Evolutionary conservation across 495 filamentous ascomycete species (phyloP).

Genomic region (Penicillium atrosanguineum): DNA sequence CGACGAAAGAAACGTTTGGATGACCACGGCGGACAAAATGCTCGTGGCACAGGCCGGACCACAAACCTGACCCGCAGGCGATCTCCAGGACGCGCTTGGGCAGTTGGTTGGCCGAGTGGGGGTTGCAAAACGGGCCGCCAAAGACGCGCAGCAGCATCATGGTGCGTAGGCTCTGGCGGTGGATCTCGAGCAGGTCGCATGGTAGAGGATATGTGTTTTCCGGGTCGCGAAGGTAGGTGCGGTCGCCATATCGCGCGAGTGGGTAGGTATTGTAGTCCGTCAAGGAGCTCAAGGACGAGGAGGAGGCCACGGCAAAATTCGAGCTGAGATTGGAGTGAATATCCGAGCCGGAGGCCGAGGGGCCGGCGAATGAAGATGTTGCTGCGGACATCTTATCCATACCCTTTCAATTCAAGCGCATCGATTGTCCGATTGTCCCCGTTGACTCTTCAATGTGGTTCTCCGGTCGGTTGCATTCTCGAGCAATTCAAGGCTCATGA

Average conservation of each 20-base stretch:
- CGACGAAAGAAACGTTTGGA: constrained; percentile 67
- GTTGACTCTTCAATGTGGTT: constrained; percentile 21
- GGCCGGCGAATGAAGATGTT: constrained; percentile 24
- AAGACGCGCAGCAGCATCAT: constrained; percentile 78
- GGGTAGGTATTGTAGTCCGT: constrained; percentile 54
- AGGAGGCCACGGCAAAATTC: constrained; percentile 37
- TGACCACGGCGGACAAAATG: constrained; percentile 65
- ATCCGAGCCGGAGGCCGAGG: constrained; percentile 37
- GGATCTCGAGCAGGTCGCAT: constrained; percentile 82
- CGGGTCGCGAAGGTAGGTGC: constrained; percentile 76
- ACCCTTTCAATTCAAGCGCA: constrained; percentile 17
- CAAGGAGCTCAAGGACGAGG: constrained; percentile 36
- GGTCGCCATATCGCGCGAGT: constrained; percentile 70
- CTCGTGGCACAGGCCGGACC: constrained; percentile 82
- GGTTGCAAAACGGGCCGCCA: constrained; percentile 74
- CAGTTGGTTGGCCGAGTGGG: constrained; percentile 58
- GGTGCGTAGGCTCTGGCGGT: constrained; percentile 82
- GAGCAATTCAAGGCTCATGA: constrained; percentile 24
- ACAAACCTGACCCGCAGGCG: constrained; percentile 84
- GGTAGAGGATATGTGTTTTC: constrained; percentile 78
- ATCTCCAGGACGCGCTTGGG: constrained; percentile 80
- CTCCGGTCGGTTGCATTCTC: constrained; percentile 35
- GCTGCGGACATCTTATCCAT: constrained; percentile 39
- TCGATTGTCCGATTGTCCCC: constrained; percentile 20
- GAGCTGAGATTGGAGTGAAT: constrained; percentile 41